Conservation (phyloP, 768 basidiomycete species). For the Auriscalpium vulgare region DNA sequence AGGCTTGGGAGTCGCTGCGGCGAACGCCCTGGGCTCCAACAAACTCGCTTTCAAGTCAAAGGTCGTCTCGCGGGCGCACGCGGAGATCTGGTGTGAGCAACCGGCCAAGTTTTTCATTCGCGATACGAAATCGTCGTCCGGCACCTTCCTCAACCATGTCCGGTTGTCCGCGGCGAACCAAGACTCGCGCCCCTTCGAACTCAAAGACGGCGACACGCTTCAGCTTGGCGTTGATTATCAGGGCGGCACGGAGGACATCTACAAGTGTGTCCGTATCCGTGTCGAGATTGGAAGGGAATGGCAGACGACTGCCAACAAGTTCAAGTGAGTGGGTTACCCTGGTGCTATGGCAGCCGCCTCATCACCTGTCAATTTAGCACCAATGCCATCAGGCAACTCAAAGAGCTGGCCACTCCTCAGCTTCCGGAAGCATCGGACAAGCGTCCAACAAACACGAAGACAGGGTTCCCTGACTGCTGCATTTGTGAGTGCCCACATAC, state of each 20-base stretch:
- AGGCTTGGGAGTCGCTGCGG: conserved; percentile 54
- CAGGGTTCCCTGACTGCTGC: conserved; percentile 74
- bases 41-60: conserved; percentile 94
- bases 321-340: conserved; percentile 44
- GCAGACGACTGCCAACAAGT: conserved; percentile 83
- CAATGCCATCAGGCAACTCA: conserved; percentile 75
- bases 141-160: conserved; percentile 94
- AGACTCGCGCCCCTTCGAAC: conserved; percentile 66
- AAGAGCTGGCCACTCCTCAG: conserved; percentile 43
- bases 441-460: conserved; percentile 19
- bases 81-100: conserved; percentile 81
- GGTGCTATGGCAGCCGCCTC: not conserved
- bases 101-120: conserved; percentile 74
- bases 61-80: conserved; percentile 90
- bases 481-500: conserved; percentile 42
- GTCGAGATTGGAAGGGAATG: conserved; percentile 87
- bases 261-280: conserved; percentile 94
- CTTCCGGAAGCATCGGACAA: conserved; percentile 21
- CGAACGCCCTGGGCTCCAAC: conserved; percentile 62
- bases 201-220: conserved; percentile 90
- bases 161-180: conserved; percentile 76
- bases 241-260: conserved; percentile 94
- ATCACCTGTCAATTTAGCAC: conserved; percentile 23
- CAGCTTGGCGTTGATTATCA: conserved; percentile 98
- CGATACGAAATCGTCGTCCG: conserved; percentile 84